Percentiles rank a stretch among this genome's conserved stretches.
phyloP scores from a whole-genome alignment of 2,329 filamentous ascomycete species.

The Botrytis aclada region DNA sequence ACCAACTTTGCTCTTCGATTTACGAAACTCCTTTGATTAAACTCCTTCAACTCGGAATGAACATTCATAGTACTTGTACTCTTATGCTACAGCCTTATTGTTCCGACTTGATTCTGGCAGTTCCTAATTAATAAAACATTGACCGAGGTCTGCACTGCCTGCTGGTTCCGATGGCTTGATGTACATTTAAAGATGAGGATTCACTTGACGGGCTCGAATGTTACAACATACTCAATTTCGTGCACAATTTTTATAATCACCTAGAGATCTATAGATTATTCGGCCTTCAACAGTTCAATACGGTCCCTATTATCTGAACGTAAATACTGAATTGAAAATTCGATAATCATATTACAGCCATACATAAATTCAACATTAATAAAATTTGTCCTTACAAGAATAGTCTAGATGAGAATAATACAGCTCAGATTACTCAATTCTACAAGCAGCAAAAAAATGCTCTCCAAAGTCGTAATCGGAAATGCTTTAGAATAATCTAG shows the following conservation, averaged over 20 bases:
- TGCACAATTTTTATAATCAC: not conserved
- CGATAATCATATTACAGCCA: not conserved
- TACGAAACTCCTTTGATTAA: too few relatives aligned
- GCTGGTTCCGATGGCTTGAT: not conserved
- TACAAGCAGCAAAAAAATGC: fast-evolving
- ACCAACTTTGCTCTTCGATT: too few relatives aligned
- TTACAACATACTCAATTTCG: fast-evolving
- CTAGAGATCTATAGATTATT: not conserved
- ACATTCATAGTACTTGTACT: too few relatives aligned
- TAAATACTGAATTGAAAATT: not conserved
- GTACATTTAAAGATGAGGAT: not conserved
- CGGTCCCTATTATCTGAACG: not conserved
- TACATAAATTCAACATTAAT: not conserved
- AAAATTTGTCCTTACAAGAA: not conserved
- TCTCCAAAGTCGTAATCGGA: not conserved
- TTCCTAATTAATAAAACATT: too few relatives aligned
- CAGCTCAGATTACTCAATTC: not conserved
- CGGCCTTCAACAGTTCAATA: not conserved
- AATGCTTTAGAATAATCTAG: not conserved
- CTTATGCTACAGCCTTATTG: too few relatives aligned
- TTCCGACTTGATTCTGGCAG: too few relatives aligned
- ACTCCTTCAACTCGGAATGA: too few relatives aligned
- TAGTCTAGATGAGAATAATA: not conserved
- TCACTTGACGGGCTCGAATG: not conserved
- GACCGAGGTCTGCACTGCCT: not conserved